Conservation (phyloP, 129 eudicot species). For the Escallonia herrerae region DNA sequence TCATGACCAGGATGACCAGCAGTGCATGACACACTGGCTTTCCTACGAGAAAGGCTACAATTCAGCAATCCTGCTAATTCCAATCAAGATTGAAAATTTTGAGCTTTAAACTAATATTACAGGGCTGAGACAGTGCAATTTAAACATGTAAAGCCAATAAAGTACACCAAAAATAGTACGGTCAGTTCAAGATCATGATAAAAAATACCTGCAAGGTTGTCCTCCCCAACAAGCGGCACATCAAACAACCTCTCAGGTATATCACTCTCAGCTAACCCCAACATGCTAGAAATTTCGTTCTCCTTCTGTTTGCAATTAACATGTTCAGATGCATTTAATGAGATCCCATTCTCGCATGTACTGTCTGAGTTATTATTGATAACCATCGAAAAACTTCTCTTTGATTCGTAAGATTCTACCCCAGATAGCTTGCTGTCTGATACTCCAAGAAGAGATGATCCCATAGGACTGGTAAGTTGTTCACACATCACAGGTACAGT, state of each 20-base stretch:
- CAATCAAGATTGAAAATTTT: too few species aligned
- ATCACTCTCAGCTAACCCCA: slow-evolving; percentile 30
- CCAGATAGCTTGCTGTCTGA: slow-evolving; percentile 41
- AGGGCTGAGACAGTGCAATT: too few species aligned
- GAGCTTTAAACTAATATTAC: too few species aligned
- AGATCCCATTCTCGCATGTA: slow-evolving; percentile 27
- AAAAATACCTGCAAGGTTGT: slow-evolving; percentile 43
- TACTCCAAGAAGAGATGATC: slow-evolving; percentile 26
- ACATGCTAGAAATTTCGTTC: slow-evolving; percentile 35
- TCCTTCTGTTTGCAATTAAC: slow-evolving; percentile 37
- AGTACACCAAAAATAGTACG: neutral
- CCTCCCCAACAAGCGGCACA: slow-evolving; percentile 59
- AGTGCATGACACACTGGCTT: too few species aligned
- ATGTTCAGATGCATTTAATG: slow-evolving; percentile 16
- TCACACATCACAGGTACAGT: slow-evolving; percentile 55
- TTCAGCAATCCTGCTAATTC: too few species aligned
- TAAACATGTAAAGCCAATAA: too few species aligned
- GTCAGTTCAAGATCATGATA: neutral
- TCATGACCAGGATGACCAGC: too few species aligned
- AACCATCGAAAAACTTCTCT: slow-evolving; percentile 36
- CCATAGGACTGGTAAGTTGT: slow-evolving; percentile 24
- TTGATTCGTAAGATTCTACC: slow-evolving; percentile 40
- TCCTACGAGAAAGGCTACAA: too few species aligned
- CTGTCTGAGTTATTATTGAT: slow-evolving; percentile 37
- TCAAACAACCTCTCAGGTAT: slow-evolving; percentile 47